Conservation (phyloP, 169 alveolate genomes). For the Plasmodium yoelii region DNA sequence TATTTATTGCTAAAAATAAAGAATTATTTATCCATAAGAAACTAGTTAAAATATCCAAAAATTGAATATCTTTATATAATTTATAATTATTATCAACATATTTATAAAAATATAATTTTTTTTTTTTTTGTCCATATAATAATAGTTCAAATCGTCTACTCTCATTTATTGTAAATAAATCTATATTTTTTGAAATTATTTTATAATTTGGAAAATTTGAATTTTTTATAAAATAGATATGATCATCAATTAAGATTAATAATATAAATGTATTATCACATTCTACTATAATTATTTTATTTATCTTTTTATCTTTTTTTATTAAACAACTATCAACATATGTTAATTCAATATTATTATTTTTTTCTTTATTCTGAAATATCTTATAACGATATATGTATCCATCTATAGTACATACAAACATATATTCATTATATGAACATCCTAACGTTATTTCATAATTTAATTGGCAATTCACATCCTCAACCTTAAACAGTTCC, state of each 20-base stretch:
- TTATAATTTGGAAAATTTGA: neutral
- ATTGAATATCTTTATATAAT: neutral
- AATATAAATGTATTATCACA: neutral
- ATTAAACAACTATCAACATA: constrained; percentile 1
- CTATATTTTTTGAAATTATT: constrained; percentile 20
- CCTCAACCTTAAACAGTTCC: constrained; percentile 43
- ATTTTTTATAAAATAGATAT: constrained; percentile 32
- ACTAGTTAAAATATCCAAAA: constrained; percentile 7
- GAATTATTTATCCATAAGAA: constrained; percentile 33
- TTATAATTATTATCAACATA: constrained; percentile 17
- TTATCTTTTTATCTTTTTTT: constrained; percentile 18
- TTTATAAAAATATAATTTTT: constrained; percentile 23
- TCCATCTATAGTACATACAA: constrained; percentile 17
- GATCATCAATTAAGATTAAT: constrained; percentile 17
- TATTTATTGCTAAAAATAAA: constrained; percentile 23
- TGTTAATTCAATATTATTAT: neutral
- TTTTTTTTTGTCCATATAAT: constrained; percentile 29
- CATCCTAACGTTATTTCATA: constrained; percentile 29
- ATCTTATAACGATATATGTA: constrained; percentile 5
- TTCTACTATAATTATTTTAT: constrained; percentile 31
- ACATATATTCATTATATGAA: constrained; percentile 1
- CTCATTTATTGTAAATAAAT: constrained; percentile 12
- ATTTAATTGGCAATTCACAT: neutral
- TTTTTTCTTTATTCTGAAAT: neutral
- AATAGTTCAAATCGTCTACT: constrained; percentile 11